Conservation (phyloP, 2,329 filamentous ascomycete genomes). For the Cordyceps farinosa region DNA sequence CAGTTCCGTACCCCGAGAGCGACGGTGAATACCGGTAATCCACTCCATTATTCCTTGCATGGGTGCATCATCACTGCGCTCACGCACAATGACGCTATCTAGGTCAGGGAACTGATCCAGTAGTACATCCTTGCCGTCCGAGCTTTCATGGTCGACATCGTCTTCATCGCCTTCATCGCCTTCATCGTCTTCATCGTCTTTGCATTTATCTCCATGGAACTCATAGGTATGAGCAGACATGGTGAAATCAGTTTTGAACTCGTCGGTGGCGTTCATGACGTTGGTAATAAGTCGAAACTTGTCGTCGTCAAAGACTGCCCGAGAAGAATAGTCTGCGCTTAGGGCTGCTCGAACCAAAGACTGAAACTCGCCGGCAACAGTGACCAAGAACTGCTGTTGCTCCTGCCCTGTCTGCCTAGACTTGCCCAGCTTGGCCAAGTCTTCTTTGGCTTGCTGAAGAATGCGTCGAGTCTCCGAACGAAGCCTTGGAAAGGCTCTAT, state of each 20-base stretch:
- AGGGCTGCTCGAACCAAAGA: constrained; percentile 17
- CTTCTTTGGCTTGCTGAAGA: constrained; percentile 13
- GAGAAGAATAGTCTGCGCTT: constrained; percentile 19
- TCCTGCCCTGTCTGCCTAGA: constrained; percentile 20
- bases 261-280: constrained; percentile 22
- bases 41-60: constrained; percentile 23
- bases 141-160: neutral
- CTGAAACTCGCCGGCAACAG: constrained; percentile 24
- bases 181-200: too few relatives aligned
- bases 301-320: constrained; percentile 17
- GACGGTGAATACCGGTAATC: constrained; percentile 24
- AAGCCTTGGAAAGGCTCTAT: constrained; percentile 27
- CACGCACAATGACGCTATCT: constrained; percentile 2
- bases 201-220: too few relatives aligned
- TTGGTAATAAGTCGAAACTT: constrained; percentile 24
- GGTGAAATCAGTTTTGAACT: constrained; percentile 19
- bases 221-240: constrained; percentile 19
- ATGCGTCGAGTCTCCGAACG: constrained; percentile 22
- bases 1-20: constrained; percentile 27
- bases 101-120: constrained; percentile 13
- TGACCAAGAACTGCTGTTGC: constrained; percentile 21
- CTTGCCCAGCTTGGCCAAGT: constrained; percentile 19
- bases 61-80: neutral
- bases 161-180: too few relatives aligned
- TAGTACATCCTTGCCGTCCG: neutral